Percentiles rank a stretch among this genome's conserved stretches.
These are phyloP conservation scores for Pythium insidiosum DNA, from an alignment of 352 stramenopile species.

Conservation along the genomic window DNA sequence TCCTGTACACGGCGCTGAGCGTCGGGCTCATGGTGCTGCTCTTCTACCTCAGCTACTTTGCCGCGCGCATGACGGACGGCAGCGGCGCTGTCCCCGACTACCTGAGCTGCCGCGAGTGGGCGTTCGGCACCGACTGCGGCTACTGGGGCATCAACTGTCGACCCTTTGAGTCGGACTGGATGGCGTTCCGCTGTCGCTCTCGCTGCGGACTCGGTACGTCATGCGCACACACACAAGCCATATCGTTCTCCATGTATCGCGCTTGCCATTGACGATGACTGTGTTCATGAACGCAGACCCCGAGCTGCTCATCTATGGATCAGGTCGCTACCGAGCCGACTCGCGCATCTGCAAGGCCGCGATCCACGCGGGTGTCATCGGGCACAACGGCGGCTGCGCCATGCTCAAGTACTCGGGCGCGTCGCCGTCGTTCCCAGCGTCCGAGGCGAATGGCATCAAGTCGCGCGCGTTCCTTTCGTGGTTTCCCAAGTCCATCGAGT, in stretches of 20 bases:
- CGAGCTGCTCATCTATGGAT: slow-evolving; percentile 74
- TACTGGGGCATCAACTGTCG: slow-evolving; percentile 37
- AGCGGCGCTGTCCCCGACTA: slow-evolving; percentile 30
- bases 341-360: slow-evolving; percentile 76
- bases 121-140: slow-evolving; percentile 49
- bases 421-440: slow-evolving; percentile 26
- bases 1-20: slow-evolving; percentile 38
- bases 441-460: slow-evolving; percentile 40
- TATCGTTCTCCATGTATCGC: too few relatives aligned
- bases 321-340: slow-evolving; percentile 58
- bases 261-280: background rate
- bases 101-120: slow-evolving; percentile 60
- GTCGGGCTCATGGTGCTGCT: slow-evolving; percentile 42
- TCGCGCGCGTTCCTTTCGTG: slow-evolving; percentile 45
- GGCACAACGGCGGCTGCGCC: slow-evolving; percentile 57
- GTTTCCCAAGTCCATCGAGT: slow-evolving; percentile 82
- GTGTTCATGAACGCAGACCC: background rate
- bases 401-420: slow-evolving; percentile 47
- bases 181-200: slow-evolving; percentile 48
- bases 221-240: background rate
- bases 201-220: slow-evolving; percentile 49
- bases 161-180: slow-evolving; percentile 29
- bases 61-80: slow-evolving; percentile 41
- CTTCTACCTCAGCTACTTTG: slow-evolving; percentile 73
- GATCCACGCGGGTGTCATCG: slow-evolving; percentile 67